These are phyloP conservation scores for Colletotrichum navitas DNA, from an alignment of 2,329 filamentous ascomycete species.

Conservation along the genomic window DNA sequence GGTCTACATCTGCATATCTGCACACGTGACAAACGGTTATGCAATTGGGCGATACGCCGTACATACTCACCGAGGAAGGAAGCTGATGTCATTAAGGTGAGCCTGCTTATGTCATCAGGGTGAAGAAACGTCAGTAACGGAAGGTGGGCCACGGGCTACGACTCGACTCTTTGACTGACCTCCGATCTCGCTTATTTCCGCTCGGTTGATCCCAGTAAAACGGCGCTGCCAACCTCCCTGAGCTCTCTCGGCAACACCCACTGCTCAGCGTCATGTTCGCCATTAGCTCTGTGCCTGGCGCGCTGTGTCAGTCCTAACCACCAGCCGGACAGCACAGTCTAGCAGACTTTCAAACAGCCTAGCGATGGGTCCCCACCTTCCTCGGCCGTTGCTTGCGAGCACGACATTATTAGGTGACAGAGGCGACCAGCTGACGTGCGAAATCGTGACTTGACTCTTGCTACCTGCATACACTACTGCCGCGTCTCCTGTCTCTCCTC, in stretches of 20 bases:
- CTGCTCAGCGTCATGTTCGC: background rate
- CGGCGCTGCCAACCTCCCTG: background rate
- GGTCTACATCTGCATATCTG: no score
- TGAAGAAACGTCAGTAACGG: background rate
- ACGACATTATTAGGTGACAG: slow-evolving; percentile 37
- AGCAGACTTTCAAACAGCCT: slow-evolving; percentile 21
- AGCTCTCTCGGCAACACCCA: background rate
- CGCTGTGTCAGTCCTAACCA: slow-evolving; percentile 6
- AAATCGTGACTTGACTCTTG: slow-evolving; percentile 33
- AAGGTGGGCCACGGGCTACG: no score
- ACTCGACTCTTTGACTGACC: background rate
- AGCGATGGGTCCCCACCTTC: slow-evolving; percentile 12
- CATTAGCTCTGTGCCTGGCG: slow-evolving; percentile 8
- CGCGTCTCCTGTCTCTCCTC: background rate
- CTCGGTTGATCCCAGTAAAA: background rate
- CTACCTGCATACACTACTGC: background rate
- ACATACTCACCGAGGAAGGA: no score
- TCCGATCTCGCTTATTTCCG: slow-evolving; percentile 29
- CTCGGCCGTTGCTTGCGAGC: slow-evolving; percentile 9
- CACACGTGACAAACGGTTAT: background rate
- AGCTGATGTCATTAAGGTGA: background rate
- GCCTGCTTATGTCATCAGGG: background rate
- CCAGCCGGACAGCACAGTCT: background rate
- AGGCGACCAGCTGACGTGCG: slow-evolving; percentile 40
- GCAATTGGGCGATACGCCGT: background rate